Evolutionary conservation across 495 filamentous ascomycete species (phyloP).

Genomic region (Aspergillus bertholletiae): DNA sequence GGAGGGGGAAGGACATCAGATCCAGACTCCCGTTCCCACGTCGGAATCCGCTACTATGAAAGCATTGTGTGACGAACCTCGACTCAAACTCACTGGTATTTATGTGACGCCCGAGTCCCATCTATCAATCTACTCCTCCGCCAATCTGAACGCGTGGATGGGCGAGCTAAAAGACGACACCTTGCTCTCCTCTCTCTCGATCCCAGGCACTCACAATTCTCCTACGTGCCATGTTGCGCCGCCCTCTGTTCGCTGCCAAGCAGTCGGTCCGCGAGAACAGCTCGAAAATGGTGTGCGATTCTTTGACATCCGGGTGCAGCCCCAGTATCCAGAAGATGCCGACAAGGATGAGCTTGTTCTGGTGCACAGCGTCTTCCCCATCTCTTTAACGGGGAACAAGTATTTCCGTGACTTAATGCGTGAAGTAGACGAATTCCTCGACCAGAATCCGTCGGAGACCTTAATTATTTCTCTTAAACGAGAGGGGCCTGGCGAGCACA

Average conservation of each 20-base stretch:
- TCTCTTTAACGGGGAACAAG: conserved; percentile 65
- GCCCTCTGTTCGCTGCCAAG: conserved; percentile 91
- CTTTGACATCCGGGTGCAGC: conserved; percentile 83
- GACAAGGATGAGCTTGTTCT: conserved; percentile 57
- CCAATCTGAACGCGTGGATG: conserved; percentile 80
- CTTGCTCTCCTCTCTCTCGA: conserved; percentile 75
- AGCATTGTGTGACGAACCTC: conserved; percentile 51
- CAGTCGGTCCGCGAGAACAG: conserved; percentile 70
- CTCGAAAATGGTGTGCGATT: conserved; percentile 90
- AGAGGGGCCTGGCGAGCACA: conserved; percentile 77
- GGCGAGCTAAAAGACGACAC: conserved; percentile 59
- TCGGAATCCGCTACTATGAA: conserved; percentile 53
- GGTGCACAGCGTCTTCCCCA: conserved; percentile 78
- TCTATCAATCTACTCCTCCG: conserved; percentile 74
- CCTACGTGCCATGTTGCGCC: conserved; percentile 79
- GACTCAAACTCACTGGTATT: conserved; percentile 65
- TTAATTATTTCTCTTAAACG: conserved; percentile 88
- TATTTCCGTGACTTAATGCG: conserved; percentile 71
- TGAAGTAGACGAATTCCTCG: conserved; percentile 69
- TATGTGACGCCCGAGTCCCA: conserved; percentile 61
- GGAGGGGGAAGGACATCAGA: conserved; percentile 56
- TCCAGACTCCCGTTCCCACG: conserved; percentile 57
- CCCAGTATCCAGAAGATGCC: conserved; percentile 51
- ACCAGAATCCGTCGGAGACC: conserved; percentile 72
- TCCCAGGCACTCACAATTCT: conserved; percentile 95